Percentiles rank a stretch among this genome's conserved stretches.
Conservation (phyloP, 2,329 filamentous ascomycete species). For the Aschersonia sp. region DNA sequence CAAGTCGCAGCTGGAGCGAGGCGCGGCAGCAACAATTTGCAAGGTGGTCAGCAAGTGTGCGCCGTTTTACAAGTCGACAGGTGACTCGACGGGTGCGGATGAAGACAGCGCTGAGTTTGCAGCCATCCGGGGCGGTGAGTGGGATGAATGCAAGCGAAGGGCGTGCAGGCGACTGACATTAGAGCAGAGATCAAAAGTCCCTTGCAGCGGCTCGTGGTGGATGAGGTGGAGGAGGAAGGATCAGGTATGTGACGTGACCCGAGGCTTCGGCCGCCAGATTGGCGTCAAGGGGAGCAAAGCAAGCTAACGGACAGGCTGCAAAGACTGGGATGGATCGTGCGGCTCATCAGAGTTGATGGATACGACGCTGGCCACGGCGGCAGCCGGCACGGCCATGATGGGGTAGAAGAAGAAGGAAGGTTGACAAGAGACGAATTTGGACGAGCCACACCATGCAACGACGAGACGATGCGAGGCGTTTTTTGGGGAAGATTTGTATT, state of each 20-base stretch:
- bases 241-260: constrained; percentile 28
- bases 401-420: not conserved
- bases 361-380: constrained; percentile 28
- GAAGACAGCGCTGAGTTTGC: constrained; percentile 13
- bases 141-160: not conserved
- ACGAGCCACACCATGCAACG: no score
- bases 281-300: constrained; percentile 7
- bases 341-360: constrained; percentile 41
- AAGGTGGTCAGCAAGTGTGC: constrained; percentile 27
- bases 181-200: constrained; percentile 24
- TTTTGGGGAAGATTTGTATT: no score
- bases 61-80: constrained; percentile 21
- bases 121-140: constrained; percentile 13
- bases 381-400: constrained; percentile 27
- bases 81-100: constrained; percentile 15
- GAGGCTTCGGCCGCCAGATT: not conserved
- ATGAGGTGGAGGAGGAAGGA: constrained; percentile 43
- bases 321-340: constrained; percentile 41
- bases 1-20: constrained; percentile 24
- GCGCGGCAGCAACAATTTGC: constrained; percentile 26
- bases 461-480: no score
- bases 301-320: not conserved
- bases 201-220: constrained; percentile 40
- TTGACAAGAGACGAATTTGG: not conserved
- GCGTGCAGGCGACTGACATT: constrained; percentile 1